Base-by-base conservation (phyloP, 768 basidiomycete species). In the Xerocomellus dryophilus region DNA sequence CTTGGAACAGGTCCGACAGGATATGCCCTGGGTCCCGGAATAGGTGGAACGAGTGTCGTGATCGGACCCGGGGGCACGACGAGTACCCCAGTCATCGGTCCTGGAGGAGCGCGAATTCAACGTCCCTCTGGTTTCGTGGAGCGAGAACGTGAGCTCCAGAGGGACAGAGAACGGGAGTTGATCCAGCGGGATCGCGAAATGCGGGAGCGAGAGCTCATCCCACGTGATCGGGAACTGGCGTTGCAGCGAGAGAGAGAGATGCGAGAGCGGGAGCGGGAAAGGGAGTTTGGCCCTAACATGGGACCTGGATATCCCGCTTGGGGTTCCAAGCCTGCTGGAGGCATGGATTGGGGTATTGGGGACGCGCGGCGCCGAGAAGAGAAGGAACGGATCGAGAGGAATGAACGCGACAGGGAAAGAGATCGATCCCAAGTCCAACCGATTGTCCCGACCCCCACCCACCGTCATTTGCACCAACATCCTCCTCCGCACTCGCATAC, bases 281-380 rank as follows among this genome's bases (percentile, higher is more conserved):
- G 61, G 54, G 62, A 60, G 56, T 61, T 64, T 60, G 65, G 69
- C 70, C 56, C 53, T 10, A 58, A 50, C 34, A 31, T 51, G 43
- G 65, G 56, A 12, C 54, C 60, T 3, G 59, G 59, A 34, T 58
- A 58, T 51, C 53, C 57, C 62, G 65, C 62, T 57, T 71, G 57
- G 61, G 68, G 60, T 60, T 69, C 76, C 9, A 76, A 76, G 44
- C 59, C 66, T 43, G 25, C 54, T 23, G 70, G 65, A 27, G 61
- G 64, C 10, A 63, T 66, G 48, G 69, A 69, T 43, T 66, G 66
- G 67, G 64, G 70, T 51, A 50, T 67, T 39, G 73, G 72, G 49
- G 66, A 76, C 18, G 57, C 60, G 15, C 68, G 61, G 53, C 68
- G 71, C 51, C 65, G 75, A 50, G 76, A 78, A 66, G 54, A 75